Conservation (phyloP, 768 basidiomycete genomes). For the Kwoniella sp. region DNA sequence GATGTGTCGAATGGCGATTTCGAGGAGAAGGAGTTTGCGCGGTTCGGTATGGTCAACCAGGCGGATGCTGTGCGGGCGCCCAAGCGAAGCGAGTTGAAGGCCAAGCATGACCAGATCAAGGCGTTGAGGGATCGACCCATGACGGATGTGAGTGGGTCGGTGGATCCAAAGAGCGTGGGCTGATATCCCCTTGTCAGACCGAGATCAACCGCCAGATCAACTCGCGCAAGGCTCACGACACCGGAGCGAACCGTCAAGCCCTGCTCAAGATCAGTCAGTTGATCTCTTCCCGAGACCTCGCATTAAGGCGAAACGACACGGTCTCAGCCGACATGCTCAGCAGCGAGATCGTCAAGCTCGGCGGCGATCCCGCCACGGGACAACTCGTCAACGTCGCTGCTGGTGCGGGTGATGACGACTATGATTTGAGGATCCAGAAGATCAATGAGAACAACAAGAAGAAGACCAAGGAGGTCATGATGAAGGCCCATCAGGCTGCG, state of each 20-base stretch:
- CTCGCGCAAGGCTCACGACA: slow-evolving; percentile 49
- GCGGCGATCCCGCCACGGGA: slow-evolving; percentile 39
- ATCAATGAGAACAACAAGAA: slow-evolving; percentile 88
- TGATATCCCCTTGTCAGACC: slow-evolving; percentile 55
- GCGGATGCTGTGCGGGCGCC: slow-evolving; percentile 59
- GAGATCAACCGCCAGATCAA: slow-evolving; percentile 79
- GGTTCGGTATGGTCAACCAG: slow-evolving; percentile 66
- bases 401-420: slow-evolving; percentile 27
- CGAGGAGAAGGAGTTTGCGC: slow-evolving; percentile 41
- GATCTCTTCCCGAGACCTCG: slow-evolving; percentile 67
- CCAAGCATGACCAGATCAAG: slow-evolving; percentile 62
- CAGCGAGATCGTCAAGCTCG: slow-evolving; percentile 60
- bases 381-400: slow-evolving; percentile 22
- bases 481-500: slow-evolving; percentile 40
- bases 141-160: slow-evolving; percentile 64
- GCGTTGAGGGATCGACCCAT: slow-evolving; percentile 61
- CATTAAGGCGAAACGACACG: slow-evolving; percentile 67
- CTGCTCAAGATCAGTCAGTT: slow-evolving; percentile 51
- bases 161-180: neutral
- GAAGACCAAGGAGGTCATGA: slow-evolving; percentile 64
- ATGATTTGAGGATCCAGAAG: slow-evolving; percentile 61
- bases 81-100: slow-evolving; percentile 59
- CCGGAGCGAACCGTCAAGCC: slow-evolving; percentile 34
- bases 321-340: slow-evolving; percentile 63
- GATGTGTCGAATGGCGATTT: slow-evolving; percentile 75